phyloP scores from a whole-genome alignment of 768 basidiomycete genomes.

The Termitomyces sp. region DNA sequence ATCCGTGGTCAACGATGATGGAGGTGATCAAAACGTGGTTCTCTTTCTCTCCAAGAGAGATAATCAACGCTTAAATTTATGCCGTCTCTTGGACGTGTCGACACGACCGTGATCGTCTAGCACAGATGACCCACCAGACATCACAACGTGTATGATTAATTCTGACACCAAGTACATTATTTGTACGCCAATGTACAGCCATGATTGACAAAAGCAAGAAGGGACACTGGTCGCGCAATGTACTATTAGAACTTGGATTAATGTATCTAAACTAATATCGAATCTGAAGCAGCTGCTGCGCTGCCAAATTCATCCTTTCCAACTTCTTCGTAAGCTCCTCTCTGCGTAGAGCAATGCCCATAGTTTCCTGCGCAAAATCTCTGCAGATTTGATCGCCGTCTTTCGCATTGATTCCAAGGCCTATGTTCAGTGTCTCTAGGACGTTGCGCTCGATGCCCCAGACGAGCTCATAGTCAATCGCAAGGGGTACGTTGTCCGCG shows the following conservation, averaged over 20 bases:
- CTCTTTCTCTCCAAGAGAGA: too few relatives aligned
- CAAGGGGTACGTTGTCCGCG: slow-evolving; percentile 48
- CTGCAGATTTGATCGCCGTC: slow-evolving; percentile 42
- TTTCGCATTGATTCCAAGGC: slow-evolving; percentile 45
- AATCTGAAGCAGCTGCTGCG: slow-evolving; percentile 17
- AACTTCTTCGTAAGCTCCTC: slow-evolving; percentile 10
- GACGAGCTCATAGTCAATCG: slow-evolving; percentile 52
- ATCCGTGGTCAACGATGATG: too few relatives aligned
- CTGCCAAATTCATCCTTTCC: slow-evolving; percentile 10
- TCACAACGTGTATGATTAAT: too few relatives aligned
- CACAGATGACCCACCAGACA: too few relatives aligned
- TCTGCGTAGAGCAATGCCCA: slow-evolving; percentile 1
- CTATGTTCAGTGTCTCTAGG: slow-evolving; percentile 35
- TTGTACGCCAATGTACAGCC: neutral
- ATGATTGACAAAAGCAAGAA: neutral
- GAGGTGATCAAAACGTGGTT: too few relatives aligned
- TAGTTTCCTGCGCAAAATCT: slow-evolving; percentile 34
- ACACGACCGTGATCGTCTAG: too few relatives aligned
- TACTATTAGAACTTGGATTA: too few relatives aligned
- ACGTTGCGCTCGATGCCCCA: slow-evolving; percentile 44
- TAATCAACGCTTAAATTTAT: too few relatives aligned
- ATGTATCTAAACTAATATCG: neutral
- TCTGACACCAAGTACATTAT: too few relatives aligned
- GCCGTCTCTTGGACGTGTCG: too few relatives aligned
- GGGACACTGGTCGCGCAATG: too few relatives aligned